Evolutionary conservation across 306 rosid genomes (phyloP), one percentile per base, ranked within the genome.

Genomic region (Astragalus membranaceus): DNA sequence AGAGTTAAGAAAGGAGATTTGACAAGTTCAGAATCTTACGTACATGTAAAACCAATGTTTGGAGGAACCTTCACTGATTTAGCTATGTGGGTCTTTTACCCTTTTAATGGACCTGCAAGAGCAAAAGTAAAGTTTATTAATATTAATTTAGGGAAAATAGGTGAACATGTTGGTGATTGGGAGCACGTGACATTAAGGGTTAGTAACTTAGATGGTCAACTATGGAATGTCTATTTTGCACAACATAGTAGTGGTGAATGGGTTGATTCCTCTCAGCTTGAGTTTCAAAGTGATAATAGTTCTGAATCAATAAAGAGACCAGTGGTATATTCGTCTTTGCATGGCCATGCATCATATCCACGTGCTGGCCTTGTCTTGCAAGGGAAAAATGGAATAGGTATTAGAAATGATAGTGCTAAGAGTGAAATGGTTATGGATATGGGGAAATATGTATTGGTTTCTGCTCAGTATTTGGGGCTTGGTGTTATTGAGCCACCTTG

Each of bases 81-180:
- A 8, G 87, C 86, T 7, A 59, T 82, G 14, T 92, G 98, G 98
- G 14, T 92, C 0, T 92, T 92, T 75, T 89, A 84, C 76, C 98
- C 96, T 6, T 92, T 89, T 74, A 89, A 92, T 56, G 98, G 98
- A 0, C 86, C 92, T 1, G 86, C 81, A 2, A 85, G 64, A 62
- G 98, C 89, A n/a, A 89, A 89, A 78, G 91, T 85, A 0, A 70
- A 70, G 20, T 20, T 78, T 14, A 0, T 89, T 16, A 84, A 62
- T 26, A 1, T 92, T 6, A 17, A 89, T 1, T 41, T 92, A 50
- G 92, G 88, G 32, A 82, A 69, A 37, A 85, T 91, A 10, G 92
- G 97, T 29, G 84, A 91, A 42, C 96, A 88, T 62, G 80, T 89
- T 5, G 95, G 98, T 1, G 95, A 91, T 6, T 88, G 95, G 95